Base-by-base conservation (phyloP, 116 monocot genomes). In the Thalassia testudinum region DNA sequence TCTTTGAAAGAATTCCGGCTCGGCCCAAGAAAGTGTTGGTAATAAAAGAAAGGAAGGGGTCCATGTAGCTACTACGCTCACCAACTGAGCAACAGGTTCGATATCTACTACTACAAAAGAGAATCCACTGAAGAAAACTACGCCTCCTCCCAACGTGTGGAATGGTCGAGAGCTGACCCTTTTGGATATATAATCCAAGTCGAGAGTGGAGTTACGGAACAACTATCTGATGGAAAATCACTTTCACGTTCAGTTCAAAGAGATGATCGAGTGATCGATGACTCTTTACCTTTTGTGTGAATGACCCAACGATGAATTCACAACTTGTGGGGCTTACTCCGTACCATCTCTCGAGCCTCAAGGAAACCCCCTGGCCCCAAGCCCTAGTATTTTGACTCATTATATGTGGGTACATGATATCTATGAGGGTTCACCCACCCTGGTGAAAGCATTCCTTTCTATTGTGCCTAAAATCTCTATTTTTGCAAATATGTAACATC, bases 161-260 rank as follows among this genome's bases (percentile, higher is more conserved):
- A 49, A 21, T 21, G 49, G 49, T 20, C 49, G 49, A 49, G 49
- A 49, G 49, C 23, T 3, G 49, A 49, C 54, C 54, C 34, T 54
- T 54, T 54, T 34, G 40, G 24, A 43, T 44, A 44, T 26, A 43
- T 44, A 58, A 58, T 58, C 58, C 58, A 62, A 52, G 61, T 21
- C 37, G 38, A 52, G 50, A 62, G 62, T 62, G 53, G 62, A 62
- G 52, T n/a, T n/a, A n/a, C n/a, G n/a, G n/a, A n/a, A n/a, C n/a
- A n/a, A n/a, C n/a, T n/a, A n/a, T n/a, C n/a, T n/a, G n/a, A n/a
- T n/a, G n/a, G n/a, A n/a, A n/a, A n/a, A n/a, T 62, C 17, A 62
- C 51, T 62, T 52, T 37, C 51, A 62, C 26, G 45, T 59, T 47
- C 43, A 47, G 43, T 59, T 59, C 59, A 47, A 27, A 59, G 44